These are phyloP conservation scores for Elaeis oleifera DNA, from an alignment of 202 grass and related monocot species.

Conservation along the genomic window DNA sequence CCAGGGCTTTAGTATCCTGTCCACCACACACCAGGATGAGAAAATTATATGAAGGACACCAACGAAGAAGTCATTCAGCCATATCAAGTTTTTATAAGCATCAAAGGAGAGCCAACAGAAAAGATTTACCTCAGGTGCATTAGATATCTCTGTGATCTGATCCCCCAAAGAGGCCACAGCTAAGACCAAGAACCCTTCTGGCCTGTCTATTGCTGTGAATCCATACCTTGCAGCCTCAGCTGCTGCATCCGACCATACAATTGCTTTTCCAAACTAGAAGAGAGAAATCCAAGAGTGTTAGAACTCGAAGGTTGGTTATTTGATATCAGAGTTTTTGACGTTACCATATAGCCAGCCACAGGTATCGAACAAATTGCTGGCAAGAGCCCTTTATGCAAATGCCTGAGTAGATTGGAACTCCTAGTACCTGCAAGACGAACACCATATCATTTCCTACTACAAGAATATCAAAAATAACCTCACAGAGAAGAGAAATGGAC, in stretches of 20 bases:
- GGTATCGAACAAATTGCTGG: slow-evolving; percentile 65
- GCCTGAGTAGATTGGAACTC: slow-evolving; percentile 69
- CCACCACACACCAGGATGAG: background rate
- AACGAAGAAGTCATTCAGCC: too few species aligned
- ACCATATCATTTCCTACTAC: too few species aligned
- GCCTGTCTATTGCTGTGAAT: slow-evolving; percentile 58
- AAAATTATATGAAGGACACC: too few species aligned
- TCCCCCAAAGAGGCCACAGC: slow-evolving; percentile 55
- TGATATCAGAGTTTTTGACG: too few species aligned
- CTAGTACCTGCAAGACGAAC: slow-evolving; percentile 37
- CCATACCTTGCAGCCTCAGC: slow-evolving; percentile 64
- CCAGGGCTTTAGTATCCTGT: slow-evolving; percentile 35
- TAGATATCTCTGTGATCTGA: slow-evolving; percentile 46
- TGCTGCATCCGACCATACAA: slow-evolving; percentile 64
- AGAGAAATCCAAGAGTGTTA: background rate
- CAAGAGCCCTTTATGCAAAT: slow-evolving; percentile 50
- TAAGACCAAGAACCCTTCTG: slow-evolving; percentile 58
- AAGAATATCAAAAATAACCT: background rate
- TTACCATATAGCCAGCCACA: slow-evolving; percentile 79
- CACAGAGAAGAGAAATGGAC: background rate
- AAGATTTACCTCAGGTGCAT: slow-evolving; percentile 21
- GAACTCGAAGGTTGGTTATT: too few species aligned
- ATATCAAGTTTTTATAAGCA: too few species aligned
- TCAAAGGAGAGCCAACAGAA: too few species aligned
- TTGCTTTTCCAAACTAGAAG: slow-evolving; percentile 56